A percentile compares a stretch with the other conserved stretches of the same genome.
Conservation (phyloP, 2,329 filamentous ascomycete species). For the Aspergillus pseudonomiae region DNA sequence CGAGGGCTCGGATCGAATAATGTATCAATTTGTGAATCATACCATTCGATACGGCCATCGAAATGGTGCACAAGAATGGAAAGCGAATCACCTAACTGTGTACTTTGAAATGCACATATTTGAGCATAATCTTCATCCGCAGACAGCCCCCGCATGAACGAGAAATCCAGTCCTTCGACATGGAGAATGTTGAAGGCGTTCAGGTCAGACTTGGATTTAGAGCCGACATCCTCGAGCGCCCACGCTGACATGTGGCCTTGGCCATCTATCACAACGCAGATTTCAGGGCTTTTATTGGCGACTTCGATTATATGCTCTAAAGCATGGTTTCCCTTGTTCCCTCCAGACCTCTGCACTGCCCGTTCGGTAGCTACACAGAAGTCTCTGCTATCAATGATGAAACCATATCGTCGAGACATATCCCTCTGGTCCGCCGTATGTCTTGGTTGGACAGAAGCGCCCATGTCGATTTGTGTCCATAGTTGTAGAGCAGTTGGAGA, state of each 20-base stretch:
- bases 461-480: slow-evolving; percentile 79
- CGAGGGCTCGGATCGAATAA: slow-evolving; percentile 74
- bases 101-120: slow-evolving; percentile 72
- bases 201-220: slow-evolving; percentile 65
- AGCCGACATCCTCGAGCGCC: slow-evolving; percentile 85
- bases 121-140: slow-evolving; percentile 62
- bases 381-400: slow-evolving; percentile 80
- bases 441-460: slow-evolving; percentile 67
- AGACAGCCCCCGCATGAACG: slow-evolving; percentile 36
- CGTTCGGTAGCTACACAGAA: slow-evolving; percentile 77
- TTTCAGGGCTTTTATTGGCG: slow-evolving; percentile 81
- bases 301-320: slow-evolving; percentile 84
- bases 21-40: slow-evolving; percentile 75
- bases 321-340: slow-evolving; percentile 67
- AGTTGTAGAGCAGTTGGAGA: slow-evolving; percentile 73
- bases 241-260: slow-evolving; percentile 85
- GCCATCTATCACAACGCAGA: slow-evolving; percentile 85
- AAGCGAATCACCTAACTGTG: slow-evolving; percentile 63
- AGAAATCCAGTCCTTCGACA: slow-evolving; percentile 61
- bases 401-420: slow-evolving; percentile 64
- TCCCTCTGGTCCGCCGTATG: slow-evolving; percentile 43
- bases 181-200: slow-evolving; percentile 87
- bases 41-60: slow-evolving; percentile 80
- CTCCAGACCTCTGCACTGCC: slow-evolving; percentile 67
- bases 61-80: slow-evolving; percentile 81